phyloP scores from a whole-genome alignment of 116 monocot genomes.

The Iris pallida region DNA sequence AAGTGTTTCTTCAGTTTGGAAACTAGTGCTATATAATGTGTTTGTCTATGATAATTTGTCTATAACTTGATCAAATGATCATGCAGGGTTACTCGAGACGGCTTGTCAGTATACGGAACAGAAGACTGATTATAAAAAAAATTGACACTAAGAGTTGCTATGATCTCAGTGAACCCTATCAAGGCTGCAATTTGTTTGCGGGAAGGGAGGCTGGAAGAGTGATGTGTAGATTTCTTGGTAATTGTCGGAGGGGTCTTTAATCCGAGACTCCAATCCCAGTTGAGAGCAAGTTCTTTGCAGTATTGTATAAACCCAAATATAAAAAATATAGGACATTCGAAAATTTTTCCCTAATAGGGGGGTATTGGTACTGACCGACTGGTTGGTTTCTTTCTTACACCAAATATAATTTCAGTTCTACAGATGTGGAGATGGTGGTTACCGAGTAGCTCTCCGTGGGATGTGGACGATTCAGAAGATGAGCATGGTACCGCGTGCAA shows the following conservation, averaged over 20 bases:
- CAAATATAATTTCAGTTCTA: too few species aligned
- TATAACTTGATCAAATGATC: background rate
- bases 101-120: background rate
- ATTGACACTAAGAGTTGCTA: too few species aligned
- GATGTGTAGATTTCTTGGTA: background rate
- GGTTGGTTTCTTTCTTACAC: too few species aligned
- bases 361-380: too few species aligned
- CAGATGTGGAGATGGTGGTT: too few species aligned
- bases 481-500: too few species aligned
- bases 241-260: background rate
- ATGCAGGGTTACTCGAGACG: constrained; percentile 6
- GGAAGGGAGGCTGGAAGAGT: background rate
- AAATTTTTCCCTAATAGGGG: too few species aligned
- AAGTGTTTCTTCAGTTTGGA: background rate
- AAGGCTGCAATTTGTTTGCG: background rate
- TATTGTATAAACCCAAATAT: background rate
- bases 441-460: too few species aligned
- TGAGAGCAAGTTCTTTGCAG: background rate
- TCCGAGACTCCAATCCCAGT: background rate
- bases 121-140: background rate
- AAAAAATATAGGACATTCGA: background rate
- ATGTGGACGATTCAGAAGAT: too few species aligned
- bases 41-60: background rate
- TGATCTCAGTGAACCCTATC: too few species aligned
- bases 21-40: background rate